phyloP scores from a whole-genome alignment of 176 grass and related monocot genomes.

The Tillandsia leiboldiana region DNA sequence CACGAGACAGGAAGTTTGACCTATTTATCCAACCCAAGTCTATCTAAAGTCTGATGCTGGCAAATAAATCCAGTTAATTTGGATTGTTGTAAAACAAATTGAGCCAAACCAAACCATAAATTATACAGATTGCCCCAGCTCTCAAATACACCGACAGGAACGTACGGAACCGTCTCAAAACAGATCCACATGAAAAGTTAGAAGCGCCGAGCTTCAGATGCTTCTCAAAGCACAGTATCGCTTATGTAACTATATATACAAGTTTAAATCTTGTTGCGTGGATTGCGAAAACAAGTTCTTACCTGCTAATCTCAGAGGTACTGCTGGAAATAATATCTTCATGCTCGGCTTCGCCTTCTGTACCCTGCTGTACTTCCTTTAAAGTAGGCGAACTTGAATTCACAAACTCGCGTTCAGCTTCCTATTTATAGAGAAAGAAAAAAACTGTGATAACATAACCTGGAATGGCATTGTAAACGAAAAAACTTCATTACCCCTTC shows the following conservation, averaged over 20 bases:
- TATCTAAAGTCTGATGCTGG: too few relatives aligned
- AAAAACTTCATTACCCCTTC: not conserved
- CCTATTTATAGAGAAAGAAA: conserved; percentile 15
- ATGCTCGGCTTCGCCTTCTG: conserved; percentile 8
- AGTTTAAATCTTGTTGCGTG: not conserved
- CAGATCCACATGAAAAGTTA: too few relatives aligned
- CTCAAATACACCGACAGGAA: too few relatives aligned
- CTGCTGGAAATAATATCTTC: conserved; percentile 19
- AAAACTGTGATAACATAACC: not conserved
- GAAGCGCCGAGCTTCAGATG: too few relatives aligned
- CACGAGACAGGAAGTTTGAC: too few relatives aligned
- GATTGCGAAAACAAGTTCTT: conserved; percentile 20
- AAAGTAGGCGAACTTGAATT: conserved; percentile 17
- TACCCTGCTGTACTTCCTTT: not conserved
- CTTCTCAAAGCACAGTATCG: not conserved
- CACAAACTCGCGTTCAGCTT: conserved; percentile 16
- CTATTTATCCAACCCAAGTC: too few relatives aligned
- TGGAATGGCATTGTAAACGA: not conserved
- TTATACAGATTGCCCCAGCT: too few relatives aligned
- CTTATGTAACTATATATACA: not conserved
- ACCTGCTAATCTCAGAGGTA: conserved; percentile 26
- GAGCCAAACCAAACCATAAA: too few relatives aligned
- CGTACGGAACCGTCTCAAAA: too few relatives aligned
- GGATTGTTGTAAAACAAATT: too few relatives aligned
- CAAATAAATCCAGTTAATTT: too few relatives aligned